phyloP scores from a whole-genome alignment of 2,329 filamentous ascomycete species.

The Graphilbum ipis-grandicollis region DNA sequence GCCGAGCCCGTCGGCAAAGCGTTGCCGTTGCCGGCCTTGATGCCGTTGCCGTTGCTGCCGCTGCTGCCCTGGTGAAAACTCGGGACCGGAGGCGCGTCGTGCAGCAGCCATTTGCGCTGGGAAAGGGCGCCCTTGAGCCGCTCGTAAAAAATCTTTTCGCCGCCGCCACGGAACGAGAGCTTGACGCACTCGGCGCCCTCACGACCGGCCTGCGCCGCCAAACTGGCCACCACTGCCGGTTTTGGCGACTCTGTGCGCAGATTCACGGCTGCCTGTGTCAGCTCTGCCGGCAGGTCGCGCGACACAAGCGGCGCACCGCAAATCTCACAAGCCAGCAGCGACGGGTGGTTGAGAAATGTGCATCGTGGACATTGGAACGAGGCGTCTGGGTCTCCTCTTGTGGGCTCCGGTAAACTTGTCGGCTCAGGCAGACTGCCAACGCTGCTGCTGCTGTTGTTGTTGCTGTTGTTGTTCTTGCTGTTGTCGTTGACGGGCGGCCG shows the following conservation, averaged over 20 bases:
- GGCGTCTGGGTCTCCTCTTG: constrained; percentile 16
- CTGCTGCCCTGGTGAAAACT: no score
- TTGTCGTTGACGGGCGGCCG: constrained; percentile 16
- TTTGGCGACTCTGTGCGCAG: constrained; percentile 60
- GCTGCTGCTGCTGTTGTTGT: no score
- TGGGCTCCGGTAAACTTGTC: no score
- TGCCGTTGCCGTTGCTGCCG: not conserved
- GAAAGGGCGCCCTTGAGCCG: constrained; percentile 73
- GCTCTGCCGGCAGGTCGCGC: constrained; percentile 23
- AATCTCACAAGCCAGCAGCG: constrained; percentile 72
- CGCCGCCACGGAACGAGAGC: constrained; percentile 76
- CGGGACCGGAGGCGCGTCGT: constrained; percentile 76
- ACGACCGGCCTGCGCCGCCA: constrained; percentile 10
- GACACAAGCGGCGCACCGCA: constrained; percentile 63
- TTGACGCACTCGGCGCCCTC: constrained; percentile 66
- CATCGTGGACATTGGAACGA: constrained; percentile 64
- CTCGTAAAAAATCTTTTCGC: constrained; percentile 81
- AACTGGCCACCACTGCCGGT: constrained; percentile 35
- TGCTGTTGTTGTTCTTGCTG: no score
- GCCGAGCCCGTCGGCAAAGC: constrained; percentile 5
- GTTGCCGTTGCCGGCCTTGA: constrained; percentile 2
- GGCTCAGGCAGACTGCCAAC: no score
- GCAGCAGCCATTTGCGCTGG: constrained; percentile 89
- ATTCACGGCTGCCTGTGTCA: constrained; percentile 19
- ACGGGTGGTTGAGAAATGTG: constrained; percentile 87